Conservation (phyloP, 805 yeast genomes). For the Starmerella bombi region DNA sequence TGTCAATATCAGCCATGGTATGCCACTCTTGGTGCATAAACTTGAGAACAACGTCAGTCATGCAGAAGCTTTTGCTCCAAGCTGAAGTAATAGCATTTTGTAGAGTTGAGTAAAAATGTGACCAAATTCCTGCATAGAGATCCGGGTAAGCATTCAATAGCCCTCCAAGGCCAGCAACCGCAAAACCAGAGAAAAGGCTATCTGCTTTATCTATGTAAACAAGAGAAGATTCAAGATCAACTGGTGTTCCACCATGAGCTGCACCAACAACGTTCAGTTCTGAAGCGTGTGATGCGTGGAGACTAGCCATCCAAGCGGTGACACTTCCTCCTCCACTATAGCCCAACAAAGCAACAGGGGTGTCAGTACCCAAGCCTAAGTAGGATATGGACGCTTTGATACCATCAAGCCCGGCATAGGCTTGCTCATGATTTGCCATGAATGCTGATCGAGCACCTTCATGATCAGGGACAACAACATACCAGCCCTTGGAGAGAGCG, state of each 20-base stretch:
- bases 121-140: slow-evolving; percentile 3
- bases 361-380: too few relatives aligned
- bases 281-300: too few relatives aligned
- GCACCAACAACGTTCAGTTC: too few relatives aligned
- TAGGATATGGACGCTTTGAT: too few relatives aligned
- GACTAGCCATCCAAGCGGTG: too few relatives aligned
- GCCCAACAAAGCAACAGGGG: too few relatives aligned
- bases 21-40: not conserved
- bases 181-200: slow-evolving; percentile 8
- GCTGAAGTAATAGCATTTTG: slow-evolving; percentile 1
- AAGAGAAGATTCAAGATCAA: not conserved
- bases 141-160: slow-evolving; percentile 18
- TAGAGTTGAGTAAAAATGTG: not conserved
- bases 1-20: slow-evolving; percentile 10
- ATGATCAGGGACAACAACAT: too few relatives aligned
- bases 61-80: not conserved
- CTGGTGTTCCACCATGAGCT: not conserved
- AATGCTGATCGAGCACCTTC: too few relatives aligned
- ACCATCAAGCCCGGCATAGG: too few relatives aligned
- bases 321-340: too few relatives aligned
- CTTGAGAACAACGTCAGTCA: not conserved
- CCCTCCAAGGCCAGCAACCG: slow-evolving; percentile 10
- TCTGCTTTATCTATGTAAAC: not conserved
- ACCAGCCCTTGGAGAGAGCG: too few relatives aligned
- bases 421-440: too few relatives aligned